These are phyloP conservation scores for Tremellales sp. DNA, from an alignment of 1,284 basidiomycete genomes.

Conservation along the genomic window DNA sequence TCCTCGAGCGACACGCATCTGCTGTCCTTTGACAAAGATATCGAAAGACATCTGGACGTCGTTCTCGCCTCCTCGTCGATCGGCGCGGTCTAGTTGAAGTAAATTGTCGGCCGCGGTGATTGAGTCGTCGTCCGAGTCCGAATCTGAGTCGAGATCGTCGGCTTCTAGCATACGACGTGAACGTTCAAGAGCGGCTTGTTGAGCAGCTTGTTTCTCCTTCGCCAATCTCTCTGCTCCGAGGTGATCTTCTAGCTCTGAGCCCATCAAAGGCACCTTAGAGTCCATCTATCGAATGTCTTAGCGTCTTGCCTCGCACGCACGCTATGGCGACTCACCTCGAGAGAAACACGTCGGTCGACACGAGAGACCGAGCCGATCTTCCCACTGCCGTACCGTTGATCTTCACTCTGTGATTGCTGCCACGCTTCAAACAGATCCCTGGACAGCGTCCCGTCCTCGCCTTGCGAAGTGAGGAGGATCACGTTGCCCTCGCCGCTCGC, in stretches of 20 bases:
- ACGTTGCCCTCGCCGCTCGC: conserved; percentile 76
- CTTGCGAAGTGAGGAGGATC: conserved; percentile 70
- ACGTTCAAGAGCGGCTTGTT: conserved; percentile 76
- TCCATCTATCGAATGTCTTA: conserved; percentile 59
- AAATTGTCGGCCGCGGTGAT: conserved; percentile 42
- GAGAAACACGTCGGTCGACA: conserved; percentile 63
- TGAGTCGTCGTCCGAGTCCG: conserved; percentile 63
- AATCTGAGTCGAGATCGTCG: conserved; percentile 59
- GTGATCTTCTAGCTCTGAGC: conserved; percentile 77
- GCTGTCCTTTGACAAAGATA: conserved; percentile 92
- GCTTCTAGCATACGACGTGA: conserved; percentile 85
- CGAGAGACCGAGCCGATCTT: conserved; percentile 78
- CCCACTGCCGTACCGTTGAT: conserved; percentile 70
- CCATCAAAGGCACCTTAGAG: conserved; percentile 79
- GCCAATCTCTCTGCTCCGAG: conserved; percentile 70
- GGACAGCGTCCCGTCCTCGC: conserved; percentile 75
- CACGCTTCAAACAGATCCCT: conserved; percentile 78
- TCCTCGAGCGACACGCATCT: conserved; percentile 65
- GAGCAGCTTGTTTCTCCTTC: conserved; percentile 82
- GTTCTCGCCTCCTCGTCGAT: conserved; percentile 34
- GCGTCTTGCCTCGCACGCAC: background rate
- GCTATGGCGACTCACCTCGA: conserved; percentile 56
- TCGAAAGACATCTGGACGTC: conserved; percentile 69
- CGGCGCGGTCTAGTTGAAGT: conserved; percentile 29
- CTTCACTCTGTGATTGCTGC: conserved; percentile 71